A percentile compares a stretch with the other conserved stretches of the same genome.
These are phyloP conservation scores for Aegilops umbellulata DNA, from an alignment of 176 grass and related monocot species.

Conservation along the genomic window DNA sequence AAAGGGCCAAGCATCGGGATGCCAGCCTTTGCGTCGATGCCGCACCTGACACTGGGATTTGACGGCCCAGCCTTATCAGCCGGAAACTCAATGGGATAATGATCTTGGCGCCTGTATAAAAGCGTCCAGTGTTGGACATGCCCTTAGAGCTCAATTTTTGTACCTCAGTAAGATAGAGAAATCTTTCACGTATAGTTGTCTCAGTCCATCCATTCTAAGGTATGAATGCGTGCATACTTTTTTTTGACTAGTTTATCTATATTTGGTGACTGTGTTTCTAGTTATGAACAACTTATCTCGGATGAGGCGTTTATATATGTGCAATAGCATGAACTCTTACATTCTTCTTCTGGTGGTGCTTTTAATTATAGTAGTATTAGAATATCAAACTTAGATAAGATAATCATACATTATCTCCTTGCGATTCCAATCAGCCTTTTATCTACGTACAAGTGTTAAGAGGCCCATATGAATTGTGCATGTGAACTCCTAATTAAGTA, in stretches of 20 bases:
- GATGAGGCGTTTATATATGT: neutral
- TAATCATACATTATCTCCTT: neutral
- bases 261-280: neutral
- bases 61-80: too few relatives aligned
- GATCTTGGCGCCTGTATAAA: too few relatives aligned
- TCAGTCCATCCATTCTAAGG: neutral
- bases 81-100: too few relatives aligned
- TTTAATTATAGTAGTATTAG: too few relatives aligned
- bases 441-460: too few relatives aligned
- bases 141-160: neutral
- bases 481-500: too few relatives aligned
- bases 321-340: neutral
- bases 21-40: too few relatives aligned
- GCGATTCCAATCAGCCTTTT: neutral
- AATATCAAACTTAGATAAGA: neutral
- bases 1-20: too few relatives aligned
- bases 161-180: neutral
- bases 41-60: too few relatives aligned
- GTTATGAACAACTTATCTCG: neutral
- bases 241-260: neutral
- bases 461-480: too few relatives aligned
- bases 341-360: neutral
- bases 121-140: too few relatives aligned
- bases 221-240: neutral
- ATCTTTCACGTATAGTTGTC: neutral